Base-by-base conservation (phyloP, 2,329 filamentous ascomycete genomes). In the Septoria petroselini region DNA sequence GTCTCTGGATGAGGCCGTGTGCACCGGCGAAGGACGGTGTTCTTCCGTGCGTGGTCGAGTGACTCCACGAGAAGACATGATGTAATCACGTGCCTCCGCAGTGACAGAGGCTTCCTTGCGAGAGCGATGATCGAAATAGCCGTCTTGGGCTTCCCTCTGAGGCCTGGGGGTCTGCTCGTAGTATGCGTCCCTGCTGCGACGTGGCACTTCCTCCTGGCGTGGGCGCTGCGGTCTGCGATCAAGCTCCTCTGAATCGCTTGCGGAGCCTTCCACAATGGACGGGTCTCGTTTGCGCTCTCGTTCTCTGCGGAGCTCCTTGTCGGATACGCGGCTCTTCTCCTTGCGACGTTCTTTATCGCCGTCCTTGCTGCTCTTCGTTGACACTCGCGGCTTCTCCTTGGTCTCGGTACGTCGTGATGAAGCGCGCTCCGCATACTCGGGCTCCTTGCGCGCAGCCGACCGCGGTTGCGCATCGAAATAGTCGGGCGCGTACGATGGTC, bases 281-380 rank as follows among this genome's bases (percentile, higher is more conserved):
- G 58, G 17, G 21, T 47, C 45, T 44, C 68, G 68, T 53, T 69
- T 71, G 25, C 55, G 55, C 8, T 68, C 68, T 41, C 70, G 66
- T 7, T 73, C 70, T 48, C 64, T 62, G 37, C 66, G 66, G 7
- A 66, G 62, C 29, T 74, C 72, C 51, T 66, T 66, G 38, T 73
- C 70, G 42, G 65, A 64, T 38, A 64, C 63, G 57, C 69, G 67
- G 50, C 64, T 67, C 53, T 66, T 65, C 41, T 75, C 71, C 31
- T 65, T 66, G 31, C 71, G 63, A 8, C 66, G 62, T 8, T 65
- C 60, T 23, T 69, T 65, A 53, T 74, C 71, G 23, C 54, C 61
- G 18, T 67, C 64, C 46, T 62, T 62, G n/a, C 40, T 47, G 9
- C 48, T 45, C 7, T 41, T 33, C 7, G 35, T 44, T 37, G 39